Conservation (phyloP, 371 early-diverging fungal genomes). For the Mortierella sp. region DNA sequence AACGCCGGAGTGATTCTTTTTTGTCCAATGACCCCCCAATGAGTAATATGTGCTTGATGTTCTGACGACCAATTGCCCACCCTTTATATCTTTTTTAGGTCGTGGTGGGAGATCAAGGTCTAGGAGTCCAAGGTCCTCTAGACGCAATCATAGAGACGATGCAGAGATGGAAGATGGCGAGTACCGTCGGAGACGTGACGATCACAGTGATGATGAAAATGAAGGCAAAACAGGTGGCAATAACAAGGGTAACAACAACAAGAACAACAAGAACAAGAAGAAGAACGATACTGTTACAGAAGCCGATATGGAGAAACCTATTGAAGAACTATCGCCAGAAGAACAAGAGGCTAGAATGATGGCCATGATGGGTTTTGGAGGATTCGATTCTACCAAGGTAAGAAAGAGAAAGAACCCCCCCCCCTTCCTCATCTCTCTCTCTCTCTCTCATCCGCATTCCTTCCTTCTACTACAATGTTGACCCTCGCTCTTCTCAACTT, state of each 20-base stretch:
- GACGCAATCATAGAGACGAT: conserved; percentile 11
- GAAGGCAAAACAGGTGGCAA: conserved; percentile 35
- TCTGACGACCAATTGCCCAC: no score
- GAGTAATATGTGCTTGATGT: no score
- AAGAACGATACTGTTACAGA: background rate
- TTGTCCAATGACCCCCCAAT: no score
- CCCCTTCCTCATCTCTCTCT: no score
- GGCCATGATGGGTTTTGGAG: conserved; percentile 87
- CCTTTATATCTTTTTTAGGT: no score
- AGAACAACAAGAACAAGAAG: conserved; percentile 1
- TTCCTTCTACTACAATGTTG: no score
- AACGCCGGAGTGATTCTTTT: no score
- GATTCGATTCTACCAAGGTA: conserved; percentile 91
- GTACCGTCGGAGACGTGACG: conserved; percentile 25
- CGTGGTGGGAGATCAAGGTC: conserved; percentile 45
- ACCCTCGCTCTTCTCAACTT: no score
- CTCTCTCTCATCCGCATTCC: no score
- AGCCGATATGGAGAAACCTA: conserved; percentile 8
- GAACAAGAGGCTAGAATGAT: conserved; percentile 75
- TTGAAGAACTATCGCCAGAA: conserved; percentile 45
- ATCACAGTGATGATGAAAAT: conserved; percentile 45
- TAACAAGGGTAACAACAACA: background rate
- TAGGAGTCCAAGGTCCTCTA: conserved; percentile 28
- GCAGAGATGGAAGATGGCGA: conserved; percentile 20
- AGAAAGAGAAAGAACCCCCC: no score